Base-by-base conservation (phyloP, 495 filamentous ascomycete genomes). In the Pyronema domesticum region DNA sequence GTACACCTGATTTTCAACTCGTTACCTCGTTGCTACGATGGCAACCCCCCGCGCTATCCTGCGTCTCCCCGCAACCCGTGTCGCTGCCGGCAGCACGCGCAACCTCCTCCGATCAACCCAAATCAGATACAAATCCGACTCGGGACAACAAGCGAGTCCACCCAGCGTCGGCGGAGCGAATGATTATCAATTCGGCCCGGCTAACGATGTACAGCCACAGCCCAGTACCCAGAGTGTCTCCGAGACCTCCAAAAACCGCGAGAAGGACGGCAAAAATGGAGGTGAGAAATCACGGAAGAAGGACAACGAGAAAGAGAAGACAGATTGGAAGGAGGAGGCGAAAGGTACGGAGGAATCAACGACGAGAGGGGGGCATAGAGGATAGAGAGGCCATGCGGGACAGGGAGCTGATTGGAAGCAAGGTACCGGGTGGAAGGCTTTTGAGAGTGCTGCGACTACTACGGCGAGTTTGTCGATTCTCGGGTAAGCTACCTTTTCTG, bases 361-460 rank as follows among this genome's bases (percentile, higher is more conserved):
- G 5, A 30, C 23, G 5, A 30, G 23, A 5, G 23, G 23, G 23
- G 23, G 5, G 1, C 2, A 30, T 30, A 30, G 2, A 5, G 23
- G 23, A 1, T 5, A 30, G 23, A 30, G 5, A 5, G 42, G 53
- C 4, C 30, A 57, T 14, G 52, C 37, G 13, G 37, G 47, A 13
- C 15, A 37, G 14, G 47, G 46, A 30, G 37, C 52, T 40, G 48
- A 53, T 18, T 43, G 35, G 14, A 56, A 56, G 13, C 23, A 61
- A 42, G 68, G 71, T 13, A 81, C 79, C 3, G 63, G 73, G n/a
- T 75, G 77, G 58, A 94, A 87, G 63, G 86, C 89, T 79, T 71
- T 85, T 45, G 89, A 96, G 69, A 73, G 83, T 19, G 86, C 87
- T 6, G 79, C 80, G 14, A 94, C 89, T 1, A 94, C 89, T 0